Evolutionary conservation across 495 filamentous ascomycete species (phyloP), one percentile per base, ranked within the genome.

Genomic region (Platismatia glauca): DNA sequence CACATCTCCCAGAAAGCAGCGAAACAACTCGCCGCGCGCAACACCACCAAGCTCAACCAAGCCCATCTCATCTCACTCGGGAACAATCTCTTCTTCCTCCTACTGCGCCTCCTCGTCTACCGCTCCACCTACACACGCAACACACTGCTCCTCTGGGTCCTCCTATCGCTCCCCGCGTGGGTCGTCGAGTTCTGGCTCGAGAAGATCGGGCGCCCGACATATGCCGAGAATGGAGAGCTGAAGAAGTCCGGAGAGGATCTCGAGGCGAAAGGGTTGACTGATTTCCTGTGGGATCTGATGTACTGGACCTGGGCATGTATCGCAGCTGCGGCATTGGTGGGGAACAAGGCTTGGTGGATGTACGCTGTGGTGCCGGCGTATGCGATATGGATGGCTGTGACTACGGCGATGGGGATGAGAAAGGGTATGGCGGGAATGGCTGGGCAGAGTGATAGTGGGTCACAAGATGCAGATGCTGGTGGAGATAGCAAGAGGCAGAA

Each of bases 271-370:
- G 94, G 94, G 0, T 76, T 98, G 73, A 97, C 91, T 11, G 94
- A 98, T 74, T 98, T 92, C 75, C 89, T 97, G 87, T 97, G 93
- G 81, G 94, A 98, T 77, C 81, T 96, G 33, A 77, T 97, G 39
- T 97, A 96, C 79, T 91, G 94, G 76, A 92, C 89, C 1, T 91
- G 89, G 86, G 84, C 79, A 24, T 86, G 83, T 31, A 77, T 90
- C 35, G 73, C 81, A 11, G 73, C 83, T 9, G 89, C 82, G 4
- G 84, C 83, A 15, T 53, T 91, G 6, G 82, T 90, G 55, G 89
- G 89, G 33, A 86, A 93, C 70, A 82, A 84, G 72, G 87, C 81
- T 16, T 94, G 90, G 90, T 83, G 89, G 73, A 66, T 90, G 33
- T 91, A 84, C 81, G 69, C 75, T 37, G 80, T 86, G 22, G 78